Evolutionary conservation across 169 alveolate species (phyloP).

Genomic region (Plasmodium coatneyi): DNA sequence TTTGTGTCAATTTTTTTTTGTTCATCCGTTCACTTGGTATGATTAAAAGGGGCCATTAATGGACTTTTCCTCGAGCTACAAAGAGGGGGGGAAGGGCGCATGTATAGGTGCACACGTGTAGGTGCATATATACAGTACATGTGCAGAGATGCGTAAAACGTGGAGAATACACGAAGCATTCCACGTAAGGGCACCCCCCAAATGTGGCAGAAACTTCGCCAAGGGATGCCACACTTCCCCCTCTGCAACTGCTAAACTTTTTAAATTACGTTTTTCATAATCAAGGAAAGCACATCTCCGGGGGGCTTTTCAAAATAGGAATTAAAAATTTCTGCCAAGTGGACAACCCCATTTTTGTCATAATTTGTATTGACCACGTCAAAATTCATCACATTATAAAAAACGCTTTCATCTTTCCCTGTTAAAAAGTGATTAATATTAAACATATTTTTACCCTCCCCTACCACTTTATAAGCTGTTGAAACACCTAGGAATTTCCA

Average conservation of each 20-base stretch:
- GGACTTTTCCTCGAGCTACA: slow-evolving; percentile 72
- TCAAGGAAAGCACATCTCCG: slow-evolving; percentile 17
- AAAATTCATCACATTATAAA: slow-evolving; percentile 71
- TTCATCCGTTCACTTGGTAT: not conserved
- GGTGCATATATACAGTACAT: not conserved
- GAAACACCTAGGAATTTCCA: slow-evolving; percentile 70
- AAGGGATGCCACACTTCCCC: not conserved
- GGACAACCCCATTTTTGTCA: slow-evolving; percentile 14
- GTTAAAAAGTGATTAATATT: slow-evolving; percentile 69
- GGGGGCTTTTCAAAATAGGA: slow-evolving; percentile 72
- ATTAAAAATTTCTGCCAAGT: slow-evolving; percentile 55
- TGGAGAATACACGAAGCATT: not conserved
- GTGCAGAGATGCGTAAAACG: not conserved
- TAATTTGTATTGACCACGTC: slow-evolving; percentile 42
- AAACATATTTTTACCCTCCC: slow-evolving; percentile 72
- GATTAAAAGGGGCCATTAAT: slow-evolving; percentile 73
- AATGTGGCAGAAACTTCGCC: not conserved
- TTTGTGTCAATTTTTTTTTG: not conserved
- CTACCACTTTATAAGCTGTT: slow-evolving; percentile 72
- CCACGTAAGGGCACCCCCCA: not conserved
- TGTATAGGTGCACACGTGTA: not conserved
- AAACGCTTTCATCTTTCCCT: slow-evolving; percentile 60
- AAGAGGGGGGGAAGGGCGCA: not conserved
- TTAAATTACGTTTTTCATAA: slow-evolving; percentile 44
- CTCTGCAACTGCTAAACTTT: not conserved